phyloP scores from a whole-genome alignment of 768 basidiomycete species.

The Nevesoporus exiguus region DNA sequence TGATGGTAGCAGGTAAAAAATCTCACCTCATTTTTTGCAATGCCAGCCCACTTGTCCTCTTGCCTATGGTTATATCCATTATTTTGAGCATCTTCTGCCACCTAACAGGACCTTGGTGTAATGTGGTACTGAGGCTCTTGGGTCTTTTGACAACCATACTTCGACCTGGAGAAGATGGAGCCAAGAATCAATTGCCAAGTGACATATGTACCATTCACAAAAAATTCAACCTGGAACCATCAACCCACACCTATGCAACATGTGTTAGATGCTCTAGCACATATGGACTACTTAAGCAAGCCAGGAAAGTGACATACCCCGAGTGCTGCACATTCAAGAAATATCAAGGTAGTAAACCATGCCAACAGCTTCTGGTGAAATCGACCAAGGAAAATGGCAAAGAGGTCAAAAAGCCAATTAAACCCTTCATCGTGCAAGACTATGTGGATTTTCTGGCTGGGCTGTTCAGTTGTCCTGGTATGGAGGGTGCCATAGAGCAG shows the following conservation, averaged over 20 bases:
- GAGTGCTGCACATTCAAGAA: conserved; percentile 19
- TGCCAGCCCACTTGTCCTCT: neutral
- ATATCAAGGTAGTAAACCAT: conserved; percentile 8
- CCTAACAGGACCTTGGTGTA: neutral
- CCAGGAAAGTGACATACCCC: conserved; percentile 9
- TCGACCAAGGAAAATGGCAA: neutral
- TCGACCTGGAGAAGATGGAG: neutral
- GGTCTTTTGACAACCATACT: neutral
- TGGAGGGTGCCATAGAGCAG: conserved; percentile 24
- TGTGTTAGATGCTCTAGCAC: neutral
- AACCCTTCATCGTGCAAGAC: conserved; percentile 27
- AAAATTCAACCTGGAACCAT: too few species aligned
- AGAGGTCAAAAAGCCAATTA: conserved; percentile 1
- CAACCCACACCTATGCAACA: neutral
- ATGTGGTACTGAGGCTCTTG: neutral
- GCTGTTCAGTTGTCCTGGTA: too few species aligned
- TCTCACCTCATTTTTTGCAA: neutral
- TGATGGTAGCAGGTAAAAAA: too few species aligned
- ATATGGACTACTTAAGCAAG: neutral
- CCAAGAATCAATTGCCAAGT: neutral
- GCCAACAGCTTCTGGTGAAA: too few species aligned
- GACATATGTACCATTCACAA: neutral
- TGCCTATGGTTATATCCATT: neutral
- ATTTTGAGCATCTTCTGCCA: neutral
- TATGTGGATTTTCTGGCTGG: conserved; percentile 27